Evolutionary conservation across 1,284 basidiomycete species (phyloP), one percentile per base, ranked within the genome.

Genomic region (Hypsizygus ulmarius): DNA sequence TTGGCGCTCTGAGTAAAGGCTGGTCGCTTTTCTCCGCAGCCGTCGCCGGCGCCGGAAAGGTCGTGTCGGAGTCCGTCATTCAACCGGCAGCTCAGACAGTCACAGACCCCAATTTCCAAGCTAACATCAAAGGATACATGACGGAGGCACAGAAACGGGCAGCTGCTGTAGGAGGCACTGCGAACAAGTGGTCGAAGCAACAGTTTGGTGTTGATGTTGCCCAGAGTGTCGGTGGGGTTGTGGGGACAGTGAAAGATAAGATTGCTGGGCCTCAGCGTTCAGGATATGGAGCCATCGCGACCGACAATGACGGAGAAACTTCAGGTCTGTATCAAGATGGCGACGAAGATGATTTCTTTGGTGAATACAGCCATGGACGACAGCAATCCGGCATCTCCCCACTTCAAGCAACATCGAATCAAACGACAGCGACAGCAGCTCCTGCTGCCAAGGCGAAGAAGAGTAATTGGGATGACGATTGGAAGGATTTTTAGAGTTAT

Each of bases 21-120:
- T 93, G 91, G 90, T 88, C 87, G 12, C 67, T 93, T 35, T 82
- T 93, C 57, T 84, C 87, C 33, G 76, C 85, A 0, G 89, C 80
- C 16, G 80, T 93, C 14, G 78, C 70, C 1, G 87, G 84, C 41
- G 90, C 89, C 14, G 77, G 83, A 5, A 81, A 80, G 57, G 82
- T 65, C n/a, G 85, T 93, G 29, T 76, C 77, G 49, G 87, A 91
- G 64, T 87, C 78, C 60, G 81, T 93, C 27, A 84, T 93, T 44
- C 87, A 91, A 60, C 90, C 90, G n/a, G 83, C 85, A 15, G 68
- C 90, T 61, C 87, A 87, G 63, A 81, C 77, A 52, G 86, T 84
- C 29, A 76, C 71, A 51, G 91, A 93, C 63, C 90, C 91, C 8
- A 74, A 71, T 43, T 78, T 93, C 58, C 85, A 90, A 54, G 80